Base-by-base conservation (phyloP, 805 yeast genomes). In the Starmerella bombi region DNA sequence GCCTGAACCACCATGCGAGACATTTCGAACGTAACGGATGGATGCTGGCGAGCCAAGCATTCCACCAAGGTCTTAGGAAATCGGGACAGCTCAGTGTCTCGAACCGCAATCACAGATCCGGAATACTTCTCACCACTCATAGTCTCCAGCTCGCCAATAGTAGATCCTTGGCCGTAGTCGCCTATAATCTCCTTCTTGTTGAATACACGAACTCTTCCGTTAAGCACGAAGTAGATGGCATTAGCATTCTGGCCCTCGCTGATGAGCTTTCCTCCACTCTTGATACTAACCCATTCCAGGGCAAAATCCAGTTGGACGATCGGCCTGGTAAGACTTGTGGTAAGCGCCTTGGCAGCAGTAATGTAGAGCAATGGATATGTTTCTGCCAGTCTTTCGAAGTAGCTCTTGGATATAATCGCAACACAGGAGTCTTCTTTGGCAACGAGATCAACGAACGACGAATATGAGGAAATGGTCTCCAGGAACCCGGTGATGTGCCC, bases 71-170 rank as follows among this genome's bases (percentile, higher is more conserved):
- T 73, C 61, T 94, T 72, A 14, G 98, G 97, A 40, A 88, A 81
- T 56, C 95, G 69, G 0, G 94, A 96, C 22, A 88, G 67, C 59
- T 91, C 98, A 0, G 96, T 80, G 50, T 88, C 97, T 54, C 98
- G 67, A 0, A 88, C 81, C 0, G 97, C 48, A 80, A 70, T 0
- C 86, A 75, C 36, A 69, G 69, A 3, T 74, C 69, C 56, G 93
- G 70, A 42, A 75, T 69, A 9, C 79, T 70, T 10, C 84, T 84
- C 0, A 93, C 50, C 54, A n/a, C 51, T 84, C 46, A 88, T 66
- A 3, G 88, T 96, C 58, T 88, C 98, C 7, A 91, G 79, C 59
- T 88, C 97, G 3, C 97, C 98, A 44, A 91, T 71, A 31, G 94
- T 80, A 51, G 84, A 93, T 5, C 96, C 96, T 58, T 85, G 94